Conservation (phyloP, 441 rosid species). For the Erodium moschatum region DNA sequence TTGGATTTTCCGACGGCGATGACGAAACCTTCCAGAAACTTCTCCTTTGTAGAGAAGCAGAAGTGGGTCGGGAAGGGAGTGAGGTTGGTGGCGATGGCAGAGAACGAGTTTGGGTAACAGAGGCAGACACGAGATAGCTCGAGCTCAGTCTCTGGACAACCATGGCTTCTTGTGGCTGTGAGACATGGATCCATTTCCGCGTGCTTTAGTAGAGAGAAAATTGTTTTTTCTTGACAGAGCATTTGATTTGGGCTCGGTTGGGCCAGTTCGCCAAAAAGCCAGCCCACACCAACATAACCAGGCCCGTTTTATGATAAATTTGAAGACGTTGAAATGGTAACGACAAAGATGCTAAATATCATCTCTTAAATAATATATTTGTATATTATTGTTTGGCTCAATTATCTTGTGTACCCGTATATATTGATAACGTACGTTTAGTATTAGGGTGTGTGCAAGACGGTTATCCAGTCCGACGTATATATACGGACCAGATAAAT, state of each 20-base stretch:
- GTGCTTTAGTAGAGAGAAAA: neutral
- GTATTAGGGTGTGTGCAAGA: too few species aligned
- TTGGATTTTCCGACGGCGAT: constrained; percentile 1
- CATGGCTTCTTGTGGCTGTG: neutral
- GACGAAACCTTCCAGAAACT: constrained; percentile 15
- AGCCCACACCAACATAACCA: neutral
- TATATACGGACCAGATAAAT: too few species aligned
- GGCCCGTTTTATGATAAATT: too few species aligned
- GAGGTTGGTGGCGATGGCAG: neutral
- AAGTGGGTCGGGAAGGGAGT: neutral
- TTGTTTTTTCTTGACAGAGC: neutral
- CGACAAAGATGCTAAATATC: too few species aligned
- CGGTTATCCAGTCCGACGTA: too few species aligned
- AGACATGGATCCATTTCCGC: neutral
- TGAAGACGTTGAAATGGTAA: too few species aligned
- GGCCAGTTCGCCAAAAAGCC: neutral
- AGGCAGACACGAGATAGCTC: neutral
- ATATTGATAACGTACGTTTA: too few species aligned
- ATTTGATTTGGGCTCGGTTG: neutral
- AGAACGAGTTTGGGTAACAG: neutral
- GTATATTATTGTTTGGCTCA: too few species aligned
- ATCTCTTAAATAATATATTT: too few species aligned
- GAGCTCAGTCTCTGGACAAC: neutral
- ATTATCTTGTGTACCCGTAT: too few species aligned
- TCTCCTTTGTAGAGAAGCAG: neutral